Percentiles rank a stretch among this genome's conserved stretches.
Evolutionary conservation across 2,329 filamentous ascomycete genomes (phyloP).

Genomic region (Verticillium nonalfalfae): DNA sequence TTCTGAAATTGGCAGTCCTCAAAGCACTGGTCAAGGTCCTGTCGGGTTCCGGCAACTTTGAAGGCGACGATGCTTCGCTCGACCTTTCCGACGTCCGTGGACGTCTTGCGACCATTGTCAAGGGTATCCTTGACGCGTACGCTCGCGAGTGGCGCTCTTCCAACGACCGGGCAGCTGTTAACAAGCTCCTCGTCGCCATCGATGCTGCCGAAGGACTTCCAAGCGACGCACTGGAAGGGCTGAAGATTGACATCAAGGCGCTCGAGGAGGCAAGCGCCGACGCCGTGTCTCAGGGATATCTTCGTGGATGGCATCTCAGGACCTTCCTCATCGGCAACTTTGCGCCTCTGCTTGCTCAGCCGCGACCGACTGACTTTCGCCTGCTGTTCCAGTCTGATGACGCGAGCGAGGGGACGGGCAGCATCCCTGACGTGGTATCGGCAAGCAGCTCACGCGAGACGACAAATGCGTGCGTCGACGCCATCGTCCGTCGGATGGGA

Average conservation of each 20-base stretch:
- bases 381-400: constrained; percentile 9
- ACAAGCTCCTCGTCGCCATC: constrained; percentile 7
- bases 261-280: constrained; percentile 26
- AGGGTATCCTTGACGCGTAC: constrained; percentile 1
- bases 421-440: constrained; percentile 2
- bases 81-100: neutral
- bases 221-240: constrained; percentile 20
- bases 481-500: constrained; percentile 25
- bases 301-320: constrained; percentile 39
- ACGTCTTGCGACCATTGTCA: neutral
- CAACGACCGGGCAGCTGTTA: constrained; percentile 3
- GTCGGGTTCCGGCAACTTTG: constrained; percentile 17
- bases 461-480: constrained; percentile 22
- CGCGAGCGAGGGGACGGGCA: neutral
- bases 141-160: constrained; percentile 5
- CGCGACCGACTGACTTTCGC: constrained; percentile 25
- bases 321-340: constrained; percentile 34
- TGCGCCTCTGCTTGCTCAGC: constrained; percentile 19
- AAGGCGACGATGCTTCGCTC: constrained; percentile 2
- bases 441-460: constrained; percentile 11
- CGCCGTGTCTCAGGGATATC: constrained; percentile 25
- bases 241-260: constrained; percentile 22
- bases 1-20: constrained; percentile 27
- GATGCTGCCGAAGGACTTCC: constrained; percentile 19
- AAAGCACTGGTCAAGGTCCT: constrained; percentile 24